These are phyloP conservation scores for Coniosporium tulheliwenetii DNA, from an alignment of 2,329 filamentous ascomycete genomes.

Conservation along the genomic window DNA sequence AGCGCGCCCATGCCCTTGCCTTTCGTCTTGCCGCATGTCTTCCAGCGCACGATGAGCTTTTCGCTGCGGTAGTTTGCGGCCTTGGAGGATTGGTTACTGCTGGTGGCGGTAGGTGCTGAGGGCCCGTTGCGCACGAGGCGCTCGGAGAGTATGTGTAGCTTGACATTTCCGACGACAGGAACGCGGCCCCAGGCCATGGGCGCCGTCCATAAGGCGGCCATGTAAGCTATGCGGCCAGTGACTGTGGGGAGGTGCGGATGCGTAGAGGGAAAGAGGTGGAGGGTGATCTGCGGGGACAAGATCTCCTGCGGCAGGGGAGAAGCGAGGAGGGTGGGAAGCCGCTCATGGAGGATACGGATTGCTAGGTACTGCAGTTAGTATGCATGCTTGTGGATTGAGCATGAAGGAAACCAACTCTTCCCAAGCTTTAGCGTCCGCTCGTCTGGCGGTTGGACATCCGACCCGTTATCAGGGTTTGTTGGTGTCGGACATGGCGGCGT, in stretches of 20 bases:
- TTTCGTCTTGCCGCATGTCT: constrained; percentile 44
- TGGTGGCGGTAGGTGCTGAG: too few species aligned
- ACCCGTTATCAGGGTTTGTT: constrained; percentile 8
- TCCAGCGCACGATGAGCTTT: constrained; percentile 84
- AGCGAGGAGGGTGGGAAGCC: constrained; percentile 43
- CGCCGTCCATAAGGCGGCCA: constrained; percentile 86
- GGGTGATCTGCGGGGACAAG: constrained; percentile 43
- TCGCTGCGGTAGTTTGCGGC: constrained; percentile 39
- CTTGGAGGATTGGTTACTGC: constrained; percentile 15
- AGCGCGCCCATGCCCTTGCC: constrained; percentile 27
- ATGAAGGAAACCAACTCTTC: constrained; percentile 31
- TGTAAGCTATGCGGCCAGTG: constrained; percentile 77
- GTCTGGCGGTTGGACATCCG: constrained; percentile 35
- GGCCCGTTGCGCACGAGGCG: constrained; percentile 53
- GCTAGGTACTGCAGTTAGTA: constrained; percentile 21
- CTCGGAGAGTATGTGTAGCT: constrained; percentile 74
- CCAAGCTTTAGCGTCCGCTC: constrained; percentile 46
- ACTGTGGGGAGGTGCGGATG: constrained; percentile 87
- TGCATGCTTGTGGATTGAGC: not conserved
- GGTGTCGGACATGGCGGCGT: constrained; percentile 14
- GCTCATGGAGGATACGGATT: constrained; percentile 44
- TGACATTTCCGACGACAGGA: constrained; percentile 79
- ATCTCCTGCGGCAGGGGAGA: constrained; percentile 46
- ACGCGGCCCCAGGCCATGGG: constrained; percentile 92
- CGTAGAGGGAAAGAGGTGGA: constrained; percentile 54